phyloP scores from a whole-genome alignment of 345 rosid genomes.

The Citrus reticulata region DNA sequence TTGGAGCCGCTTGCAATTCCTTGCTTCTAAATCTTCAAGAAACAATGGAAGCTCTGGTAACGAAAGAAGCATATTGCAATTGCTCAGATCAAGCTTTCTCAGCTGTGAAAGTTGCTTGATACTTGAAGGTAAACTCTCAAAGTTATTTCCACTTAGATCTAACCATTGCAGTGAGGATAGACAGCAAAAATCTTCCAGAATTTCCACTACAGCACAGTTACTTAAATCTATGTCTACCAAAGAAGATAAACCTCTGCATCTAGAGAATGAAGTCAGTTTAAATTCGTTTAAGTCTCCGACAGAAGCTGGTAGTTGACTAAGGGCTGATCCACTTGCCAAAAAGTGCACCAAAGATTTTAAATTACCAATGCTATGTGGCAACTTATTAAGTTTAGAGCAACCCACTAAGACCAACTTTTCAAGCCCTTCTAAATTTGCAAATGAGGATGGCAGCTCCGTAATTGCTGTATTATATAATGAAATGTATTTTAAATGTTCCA shows the following conservation, averaged over 20 bases:
- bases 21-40: neutral
- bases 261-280: neutral
- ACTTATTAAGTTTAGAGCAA: neutral
- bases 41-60: constrained; percentile 3
- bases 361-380: neutral
- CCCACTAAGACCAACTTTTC: neutral
- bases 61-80: neutral
- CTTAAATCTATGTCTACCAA: neutral
- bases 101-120: neutral
- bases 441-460: neutral
- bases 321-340: neutral
- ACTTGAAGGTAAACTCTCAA: neutral
- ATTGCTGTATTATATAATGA: neutral
- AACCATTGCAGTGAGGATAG: neutral
- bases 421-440: neutral
- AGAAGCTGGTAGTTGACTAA: neutral
- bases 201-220: neutral
- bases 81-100: neutral
- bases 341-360: neutral
- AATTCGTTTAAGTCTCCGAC: neutral
- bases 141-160: neutral
- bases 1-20: neutral
- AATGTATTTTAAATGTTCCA: neutral
- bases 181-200: neutral
- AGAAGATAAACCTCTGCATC: neutral